phyloP scores from a whole-genome alignment of 2,329 filamentous ascomycete species.

The Albifimbria verrucaria region DNA sequence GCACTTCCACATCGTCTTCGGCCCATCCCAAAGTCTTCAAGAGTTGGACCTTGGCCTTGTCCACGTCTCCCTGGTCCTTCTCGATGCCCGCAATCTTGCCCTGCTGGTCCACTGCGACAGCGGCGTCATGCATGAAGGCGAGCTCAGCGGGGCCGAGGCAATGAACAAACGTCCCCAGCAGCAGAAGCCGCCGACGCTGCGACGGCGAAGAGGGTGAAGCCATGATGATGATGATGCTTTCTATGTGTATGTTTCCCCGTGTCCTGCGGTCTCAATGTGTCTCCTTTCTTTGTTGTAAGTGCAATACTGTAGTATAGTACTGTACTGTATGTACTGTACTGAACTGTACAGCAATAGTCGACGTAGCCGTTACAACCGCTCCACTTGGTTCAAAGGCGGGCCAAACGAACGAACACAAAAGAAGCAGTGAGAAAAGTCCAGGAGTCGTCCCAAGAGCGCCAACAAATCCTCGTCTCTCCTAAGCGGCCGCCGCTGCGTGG shows the following conservation, averaged over 20 bases:
- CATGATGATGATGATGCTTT: neutral
- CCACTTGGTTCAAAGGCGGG: too few species aligned
- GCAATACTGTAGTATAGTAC: too few species aligned
- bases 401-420: too few species aligned
- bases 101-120: conserved; percentile 44
- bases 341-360: too few species aligned
- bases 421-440: too few species aligned
- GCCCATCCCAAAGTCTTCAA: conserved; percentile 44
- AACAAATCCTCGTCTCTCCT: too few species aligned
- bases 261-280: neutral
- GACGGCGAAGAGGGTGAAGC: neutral
- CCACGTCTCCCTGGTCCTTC: conserved; percentile 26
- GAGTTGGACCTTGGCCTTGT: conserved; percentile 27
- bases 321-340: too few species aligned
- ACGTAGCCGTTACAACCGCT: too few species aligned
- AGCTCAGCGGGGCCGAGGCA: conserved; percentile 45
- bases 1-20: conserved; percentile 32
- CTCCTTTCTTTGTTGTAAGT: too few species aligned
- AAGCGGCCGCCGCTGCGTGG: too few species aligned
- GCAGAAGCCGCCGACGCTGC: conserved; percentile 35
- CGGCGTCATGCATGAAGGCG: conserved; percentile 48
- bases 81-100: conserved; percentile 52
- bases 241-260: neutral
- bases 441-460: too few species aligned
- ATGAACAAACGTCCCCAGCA: conserved; percentile 55